Evolutionary conservation across 352 stramenopile species (phyloP).

Genomic region (Phytophthora gonapodyides): DNA sequence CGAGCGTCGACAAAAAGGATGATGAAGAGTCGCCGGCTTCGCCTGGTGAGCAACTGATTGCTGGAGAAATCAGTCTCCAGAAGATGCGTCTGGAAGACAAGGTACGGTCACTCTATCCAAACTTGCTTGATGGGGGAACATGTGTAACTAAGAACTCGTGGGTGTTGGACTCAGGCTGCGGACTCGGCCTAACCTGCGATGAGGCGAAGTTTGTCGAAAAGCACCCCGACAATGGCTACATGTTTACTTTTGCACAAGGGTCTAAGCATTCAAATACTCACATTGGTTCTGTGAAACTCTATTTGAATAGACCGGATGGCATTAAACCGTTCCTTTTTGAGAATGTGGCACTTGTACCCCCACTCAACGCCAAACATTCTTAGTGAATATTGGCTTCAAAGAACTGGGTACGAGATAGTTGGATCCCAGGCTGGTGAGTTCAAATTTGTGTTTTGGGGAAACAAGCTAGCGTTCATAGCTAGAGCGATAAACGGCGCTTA

Average conservation of each 20-base stretch:
- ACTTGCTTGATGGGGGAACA: not conserved
- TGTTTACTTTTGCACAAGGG: conserved; percentile 19
- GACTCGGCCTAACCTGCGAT: conserved; percentile 14
- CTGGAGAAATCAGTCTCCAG: not conserved
- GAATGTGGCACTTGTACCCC: conserved; percentile 11
- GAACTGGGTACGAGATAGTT: conserved; percentile 4
- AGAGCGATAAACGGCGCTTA: conserved; percentile 14
- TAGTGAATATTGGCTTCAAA: conserved; percentile 4
- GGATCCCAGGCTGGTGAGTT: not conserved
- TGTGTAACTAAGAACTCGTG: conserved; percentile 9
- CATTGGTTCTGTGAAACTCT: conserved; percentile 12
- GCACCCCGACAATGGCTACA: conserved; percentile 4
- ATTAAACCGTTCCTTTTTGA: conserved; percentile 9
- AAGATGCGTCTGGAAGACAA: conserved; percentile 1
- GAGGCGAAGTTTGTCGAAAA: conserved; percentile 1
- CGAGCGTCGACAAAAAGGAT: not conserved
- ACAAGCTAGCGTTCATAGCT: conserved; percentile 8
- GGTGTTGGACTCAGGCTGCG: conserved; percentile 13
- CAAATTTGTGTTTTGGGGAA: conserved; percentile 14
- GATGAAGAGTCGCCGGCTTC: not conserved
- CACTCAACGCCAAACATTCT: conserved; percentile 13
- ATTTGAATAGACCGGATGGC: conserved; percentile 1
- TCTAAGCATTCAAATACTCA: conserved; percentile 16
- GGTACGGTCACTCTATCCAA: not conserved
- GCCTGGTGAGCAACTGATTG: not conserved